Conservation (phyloP, 2,329 filamentous ascomycete genomes). For the Fusarium neocosmosporiellum region DNA sequence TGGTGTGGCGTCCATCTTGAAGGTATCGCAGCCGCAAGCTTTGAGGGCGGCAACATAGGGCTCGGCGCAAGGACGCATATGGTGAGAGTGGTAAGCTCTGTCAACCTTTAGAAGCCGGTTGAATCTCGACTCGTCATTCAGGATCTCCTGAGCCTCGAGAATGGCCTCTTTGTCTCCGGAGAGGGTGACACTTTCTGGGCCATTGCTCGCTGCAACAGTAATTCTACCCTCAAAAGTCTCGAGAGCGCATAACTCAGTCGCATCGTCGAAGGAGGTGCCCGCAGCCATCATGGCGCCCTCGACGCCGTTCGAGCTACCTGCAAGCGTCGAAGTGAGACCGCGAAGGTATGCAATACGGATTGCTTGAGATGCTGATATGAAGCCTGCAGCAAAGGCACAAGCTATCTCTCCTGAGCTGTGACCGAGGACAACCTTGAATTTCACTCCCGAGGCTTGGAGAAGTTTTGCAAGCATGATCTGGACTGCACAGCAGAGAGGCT, state of each 20-base stretch:
- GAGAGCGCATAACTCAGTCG: conserved; percentile 4
- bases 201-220: conserved; percentile 42
- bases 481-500: conserved; percentile 47
- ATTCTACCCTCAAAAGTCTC: conserved; percentile 30
- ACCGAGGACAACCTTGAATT: conserved; percentile 53
- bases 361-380: conserved; percentile 46
- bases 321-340: conserved; percentile 10
- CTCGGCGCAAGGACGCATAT: conserved; percentile 51
- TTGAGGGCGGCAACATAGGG: conserved; percentile 20
- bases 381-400: conserved; percentile 61
- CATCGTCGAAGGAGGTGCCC: conserved; percentile 33
- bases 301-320: not conserved
- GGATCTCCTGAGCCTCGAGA: conserved; percentile 28
- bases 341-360: conserved; percentile 38
- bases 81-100: conserved; percentile 61
- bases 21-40: not conserved
- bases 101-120: conserved; percentile 53
- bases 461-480: conserved; percentile 45
- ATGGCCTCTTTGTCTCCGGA: conserved; percentile 48
- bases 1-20: not conserved
- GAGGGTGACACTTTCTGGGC: conserved; percentile 38
- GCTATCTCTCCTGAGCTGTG: conserved; percentile 64
- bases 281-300: conserved; percentile 39
- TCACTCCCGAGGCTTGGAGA: conserved; percentile 46
- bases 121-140: conserved; percentile 26